Conservation (phyloP, 495 filamentous ascomycete species). For the Penicillium paxilli region DNA sequence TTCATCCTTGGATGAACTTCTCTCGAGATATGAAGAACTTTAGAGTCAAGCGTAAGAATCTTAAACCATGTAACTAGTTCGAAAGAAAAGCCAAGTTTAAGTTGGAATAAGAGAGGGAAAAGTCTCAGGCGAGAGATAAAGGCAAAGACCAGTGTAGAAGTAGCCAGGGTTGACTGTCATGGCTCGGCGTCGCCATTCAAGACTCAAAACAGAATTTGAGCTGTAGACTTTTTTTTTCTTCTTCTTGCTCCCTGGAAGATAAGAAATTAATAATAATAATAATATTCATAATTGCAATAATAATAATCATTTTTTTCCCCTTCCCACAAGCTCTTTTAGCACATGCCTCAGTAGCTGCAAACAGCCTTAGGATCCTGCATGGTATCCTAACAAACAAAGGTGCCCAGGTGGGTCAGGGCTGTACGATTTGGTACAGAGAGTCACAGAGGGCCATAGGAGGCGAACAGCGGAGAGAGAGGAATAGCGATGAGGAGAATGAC, state of each 20-base stretch:
- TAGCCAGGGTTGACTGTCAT: conserved; percentile 13
- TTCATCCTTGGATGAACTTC: conserved; percentile 21
- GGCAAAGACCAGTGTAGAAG: conserved; percentile 12
- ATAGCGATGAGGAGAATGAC: not conserved
- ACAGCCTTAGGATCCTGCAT: conserved; percentile 12
- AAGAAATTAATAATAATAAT: not conserved
- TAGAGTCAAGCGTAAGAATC: conserved; percentile 5
- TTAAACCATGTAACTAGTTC: conserved; percentile 9
- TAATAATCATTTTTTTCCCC: not conserved
- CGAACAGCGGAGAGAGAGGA: not conserved
- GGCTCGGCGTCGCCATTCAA: conserved; percentile 7
- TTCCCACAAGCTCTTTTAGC: conserved; percentile 17
- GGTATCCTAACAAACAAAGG: conserved; percentile 9
- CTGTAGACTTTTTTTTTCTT: conserved; percentile 15
- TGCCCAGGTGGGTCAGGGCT: not conserved
- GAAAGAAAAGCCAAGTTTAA: conserved; percentile 1
- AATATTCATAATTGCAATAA: not conserved
- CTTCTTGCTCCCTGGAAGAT: not conserved
- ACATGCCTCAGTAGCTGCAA: conserved; percentile 19
- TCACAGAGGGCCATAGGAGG: not conserved
- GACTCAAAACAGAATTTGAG: conserved; percentile 14
- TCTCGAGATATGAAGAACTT: not conserved
- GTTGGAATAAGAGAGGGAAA: no score
- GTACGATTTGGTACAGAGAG: not conserved
- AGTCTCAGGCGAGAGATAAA: conserved; percentile 1